Percentiles rank a stretch among this genome's conserved stretches.
These are phyloP conservation scores for Aspergillus niger DNA, from an alignment of 2,329 filamentous ascomycete species.

Conservation along the genomic window DNA sequence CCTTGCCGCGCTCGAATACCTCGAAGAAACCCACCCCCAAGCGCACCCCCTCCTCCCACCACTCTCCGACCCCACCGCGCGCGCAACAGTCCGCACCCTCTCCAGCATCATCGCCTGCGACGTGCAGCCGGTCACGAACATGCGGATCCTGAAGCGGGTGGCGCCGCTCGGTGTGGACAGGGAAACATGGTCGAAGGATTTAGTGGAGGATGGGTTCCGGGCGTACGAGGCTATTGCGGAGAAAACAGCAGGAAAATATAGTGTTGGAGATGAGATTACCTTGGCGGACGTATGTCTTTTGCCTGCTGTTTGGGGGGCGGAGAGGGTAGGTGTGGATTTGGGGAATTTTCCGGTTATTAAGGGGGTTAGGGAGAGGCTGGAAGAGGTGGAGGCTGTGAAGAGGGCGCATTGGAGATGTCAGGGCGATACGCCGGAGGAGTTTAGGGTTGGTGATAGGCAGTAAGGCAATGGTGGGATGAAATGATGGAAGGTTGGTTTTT, in stretches of 20 bases:
- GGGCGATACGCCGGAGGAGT: conserved; percentile 55
- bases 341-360: conserved; percentile 51
- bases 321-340: conserved; percentile 58
- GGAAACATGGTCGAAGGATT: conserved; percentile 54
- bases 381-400: conserved; percentile 53
- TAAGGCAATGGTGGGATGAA: background rate
- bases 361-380: conserved; percentile 50
- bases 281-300: conserved; percentile 62
- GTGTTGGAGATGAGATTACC: conserved; percentile 58
- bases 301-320: conserved; percentile 61
- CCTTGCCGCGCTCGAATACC: conserved; percentile 62
- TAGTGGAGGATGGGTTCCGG: conserved; percentile 56
- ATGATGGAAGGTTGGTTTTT: too few species aligned
- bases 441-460: conserved; percentile 27
- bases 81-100: conserved; percentile 58
- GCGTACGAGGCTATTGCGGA: conserved; percentile 56
- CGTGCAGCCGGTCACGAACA: conserved; percentile 63
- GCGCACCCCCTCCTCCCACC: conserved; percentile 52
- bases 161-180: conserved; percentile 47
- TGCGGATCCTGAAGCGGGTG: conserved; percentile 55
- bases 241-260: conserved; percentile 51
- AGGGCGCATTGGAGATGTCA: conserved; percentile 58
- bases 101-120: conserved; percentile 59
- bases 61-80: conserved; percentile 37
- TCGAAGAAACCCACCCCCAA: conserved; percentile 58